Conservation (phyloP, 345 rosid species). For the Syzygium jambos region DNA sequence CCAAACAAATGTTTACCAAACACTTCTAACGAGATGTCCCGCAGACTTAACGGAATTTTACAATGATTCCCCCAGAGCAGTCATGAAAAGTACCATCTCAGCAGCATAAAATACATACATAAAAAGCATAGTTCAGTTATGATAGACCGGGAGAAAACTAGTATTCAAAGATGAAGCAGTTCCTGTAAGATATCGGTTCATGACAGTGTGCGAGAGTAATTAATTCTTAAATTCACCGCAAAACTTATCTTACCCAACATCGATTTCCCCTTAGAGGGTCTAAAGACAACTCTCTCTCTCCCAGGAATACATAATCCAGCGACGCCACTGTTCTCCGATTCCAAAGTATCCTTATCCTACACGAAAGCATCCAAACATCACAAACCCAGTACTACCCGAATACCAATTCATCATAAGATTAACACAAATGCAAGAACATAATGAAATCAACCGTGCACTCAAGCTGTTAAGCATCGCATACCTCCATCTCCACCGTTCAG, state of each 20-base stretch:
- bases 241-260: slow-evolving; percentile 22
- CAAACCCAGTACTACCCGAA: neutral
- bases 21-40: neutral
- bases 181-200: neutral
- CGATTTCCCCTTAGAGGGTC: slow-evolving; percentile 43
- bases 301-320: slow-evolving; percentile 24
- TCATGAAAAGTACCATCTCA: neutral
- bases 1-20: neutral
- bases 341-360: slow-evolving; percentile 9
- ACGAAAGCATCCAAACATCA: neutral
- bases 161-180: neutral
- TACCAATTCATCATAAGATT: neutral
- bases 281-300: slow-evolving; percentile 37
- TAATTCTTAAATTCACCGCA: neutral
- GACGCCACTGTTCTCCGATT: slow-evolving; percentile 16
- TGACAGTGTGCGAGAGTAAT: neutral
- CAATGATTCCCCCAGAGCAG: neutral
- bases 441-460: neutral
- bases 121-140: neutral
- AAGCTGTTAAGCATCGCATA: neutral
- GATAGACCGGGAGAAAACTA: neutral
- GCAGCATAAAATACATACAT: neutral
- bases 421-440: neutral
- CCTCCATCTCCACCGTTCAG: neutral
- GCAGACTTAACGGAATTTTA: neutral